Base-by-base conservation (phyloP, 441 rosid genomes). In the Populus tomentosa region DNA sequence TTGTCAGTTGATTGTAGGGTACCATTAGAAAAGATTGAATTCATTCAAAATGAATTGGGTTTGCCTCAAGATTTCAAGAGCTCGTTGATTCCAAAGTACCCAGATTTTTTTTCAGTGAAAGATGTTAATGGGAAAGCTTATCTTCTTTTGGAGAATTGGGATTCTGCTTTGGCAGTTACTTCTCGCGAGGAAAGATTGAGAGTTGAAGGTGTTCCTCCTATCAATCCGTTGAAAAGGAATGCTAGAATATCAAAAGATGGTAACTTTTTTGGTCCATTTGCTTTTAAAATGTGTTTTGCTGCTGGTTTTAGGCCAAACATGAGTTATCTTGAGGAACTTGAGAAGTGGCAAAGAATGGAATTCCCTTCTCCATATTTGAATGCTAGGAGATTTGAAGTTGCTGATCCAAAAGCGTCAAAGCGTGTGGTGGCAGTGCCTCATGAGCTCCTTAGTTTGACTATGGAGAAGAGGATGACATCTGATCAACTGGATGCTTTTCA, bases 331-430 rank as follows among this genome's bases (percentile, higher is more conserved):
- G 89, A 81, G 80, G 90, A 87, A 67, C 88, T 56, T 74, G 87
- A 91, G 85, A 92, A 79, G 83, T 93, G 98, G 99, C 99, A 93
- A 83, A 95, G 87, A 95, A 84, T 93, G 97, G 98, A 91, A 92
- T 28, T 28, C 30, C 30, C 30, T 28, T 28, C 30, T 28, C 99
- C 99, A 7, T 95, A 91, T 71, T 86, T 89, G 81, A 91, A 92
- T 59, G 91, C 93, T 0, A 89, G 92, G 84, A 92, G 94, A 85
- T 89, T 90, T 71, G 95, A 95, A 38, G 64, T 78, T 24, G 85
- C 89, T 32, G 95, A 92, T 83, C 92, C 90, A 11, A 91, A 88
- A 79, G 89, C 92, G 71, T 85, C 91, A 75, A 93, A 95, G 78
- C 81, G 98, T 72, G 89, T 87, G 40, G 94, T 88, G 63, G 98